Percentiles rank a stretch among this genome's conserved stretches.
These are phyloP conservation scores for Knufia fluminis DNA, from an alignment of 2,329 filamentous ascomycete genomes.

Conservation along the genomic window DNA sequence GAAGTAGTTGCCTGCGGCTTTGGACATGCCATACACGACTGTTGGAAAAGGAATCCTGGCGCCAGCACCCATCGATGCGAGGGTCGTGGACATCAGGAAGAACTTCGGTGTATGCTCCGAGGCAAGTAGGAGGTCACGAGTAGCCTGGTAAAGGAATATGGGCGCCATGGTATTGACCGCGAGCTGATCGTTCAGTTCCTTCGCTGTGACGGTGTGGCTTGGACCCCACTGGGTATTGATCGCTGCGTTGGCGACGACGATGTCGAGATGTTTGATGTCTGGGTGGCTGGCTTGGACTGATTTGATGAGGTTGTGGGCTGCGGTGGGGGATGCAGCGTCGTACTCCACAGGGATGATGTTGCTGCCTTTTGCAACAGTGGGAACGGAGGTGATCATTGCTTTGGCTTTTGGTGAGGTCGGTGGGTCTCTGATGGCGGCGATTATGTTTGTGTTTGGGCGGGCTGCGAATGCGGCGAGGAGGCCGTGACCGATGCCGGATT, in stretches of 20 bases:
- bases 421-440: constrained; percentile 19
- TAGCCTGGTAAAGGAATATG: constrained; percentile 28
- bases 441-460: constrained; percentile 13
- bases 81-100: constrained; percentile 30
- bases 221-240: constrained; percentile 28
- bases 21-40: constrained; percentile 23
- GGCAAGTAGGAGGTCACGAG: constrained; percentile 29
- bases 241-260: constrained; percentile 45
- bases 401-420: constrained; percentile 11
- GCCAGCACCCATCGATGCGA: constrained; percentile 29
- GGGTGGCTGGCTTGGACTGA: constrained; percentile 21
- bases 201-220: constrained; percentile 28
- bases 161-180: constrained; percentile 33
- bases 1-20: constrained; percentile 21
- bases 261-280: constrained; percentile 36
- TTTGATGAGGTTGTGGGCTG: constrained; percentile 25
- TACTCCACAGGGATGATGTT: constrained; percentile 34
- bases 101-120: constrained; percentile 27
- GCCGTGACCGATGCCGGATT: constrained; percentile 15
- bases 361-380: constrained; percentile 29
- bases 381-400: constrained; percentile 22
- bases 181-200: constrained; percentile 32
- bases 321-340: constrained; percentile 28
- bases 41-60: constrained; percentile 17
- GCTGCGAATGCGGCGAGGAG: constrained; percentile 14